phyloP scores from a whole-genome alignment of 2,329 filamentous ascomycete genomes.

The Talaromyces sp. region DNA sequence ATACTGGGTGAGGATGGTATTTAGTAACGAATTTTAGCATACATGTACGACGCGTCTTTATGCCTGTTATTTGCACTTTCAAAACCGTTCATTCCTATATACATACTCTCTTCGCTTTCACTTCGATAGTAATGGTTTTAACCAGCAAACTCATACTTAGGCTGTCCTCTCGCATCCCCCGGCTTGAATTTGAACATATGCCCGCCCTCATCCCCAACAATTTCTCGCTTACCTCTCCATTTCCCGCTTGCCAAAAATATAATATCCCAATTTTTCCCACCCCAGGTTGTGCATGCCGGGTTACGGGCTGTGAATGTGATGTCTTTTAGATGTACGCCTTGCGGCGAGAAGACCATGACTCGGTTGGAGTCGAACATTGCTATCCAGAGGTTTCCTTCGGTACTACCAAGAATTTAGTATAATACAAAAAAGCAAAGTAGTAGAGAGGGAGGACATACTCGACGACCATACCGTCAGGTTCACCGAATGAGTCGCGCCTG shows the following conservation, averaged over 20 bases:
- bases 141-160: conserved; percentile 37
- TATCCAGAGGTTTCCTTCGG: conserved; percentile 38
- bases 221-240: conserved; percentile 24
- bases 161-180: conserved; percentile 25
- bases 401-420: conserved; percentile 21
- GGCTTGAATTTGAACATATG: conserved; percentile 35
- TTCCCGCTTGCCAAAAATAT: conserved; percentile 32
- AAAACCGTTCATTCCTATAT: not conserved
- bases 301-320: conserved; percentile 34
- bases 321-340: conserved; percentile 33
- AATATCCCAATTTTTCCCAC: conserved; percentile 34
- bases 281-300: conserved; percentile 38
- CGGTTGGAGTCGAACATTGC: conserved; percentile 33
- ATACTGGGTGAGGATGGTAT: conserved; percentile 10
- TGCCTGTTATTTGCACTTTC: not conserved
- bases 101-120: not conserved
- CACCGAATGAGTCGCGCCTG: conserved; percentile 26
- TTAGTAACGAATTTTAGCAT: not conserved
- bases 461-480: conserved; percentile 40
- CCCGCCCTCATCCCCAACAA: conserved; percentile 33
- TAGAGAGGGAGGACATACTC: conserved; percentile 28
- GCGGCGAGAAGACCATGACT: conserved; percentile 35
- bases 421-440: no score
- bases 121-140: not conserved
- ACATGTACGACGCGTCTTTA: not conserved